Base-by-base conservation (phyloP, 2,329 filamentous ascomycete genomes). In the Periconia sp. region DNA sequence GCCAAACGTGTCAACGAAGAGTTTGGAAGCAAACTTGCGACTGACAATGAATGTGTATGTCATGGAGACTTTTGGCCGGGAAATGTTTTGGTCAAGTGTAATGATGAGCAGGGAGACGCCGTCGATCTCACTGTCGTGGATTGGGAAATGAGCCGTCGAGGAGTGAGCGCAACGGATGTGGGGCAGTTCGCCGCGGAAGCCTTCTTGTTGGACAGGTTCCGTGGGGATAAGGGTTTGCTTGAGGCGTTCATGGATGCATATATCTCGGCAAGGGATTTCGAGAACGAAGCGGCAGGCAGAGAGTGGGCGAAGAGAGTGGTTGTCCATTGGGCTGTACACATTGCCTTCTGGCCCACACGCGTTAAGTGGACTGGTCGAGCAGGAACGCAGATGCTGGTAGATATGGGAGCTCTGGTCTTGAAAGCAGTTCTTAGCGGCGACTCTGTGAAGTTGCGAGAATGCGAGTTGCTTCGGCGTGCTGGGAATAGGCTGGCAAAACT, bases 61-160 rank as follows among this genome's bases (percentile, higher is more conserved):
- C 71, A 75, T 45, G 74, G 73, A 19, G 72, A 75, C 46, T 75
- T 74, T 50, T 75, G 73, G 73, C 69, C 73, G 1, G 72, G 71
- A 0, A 75, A 76, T 30, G 59, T 75, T 1, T 56, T 75, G 8
- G 59, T 75, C 6, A 57, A 52, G 15, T 17, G 41, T 20, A 45
- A 52, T 9, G 41, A 18, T 14, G 20, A 48, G 10, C 15, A 19
- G 0, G 19, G 37, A 2, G 37, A 46, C 10, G 5, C 55, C 0
- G 27, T 50, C 3, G 48, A 57, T 3, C 45, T 74, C 6, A 74
- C 67, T 1, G 45, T 76, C 10, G 65, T 71, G 9, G 71, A 76
- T 41, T 76, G 71, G 71, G 71, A 75, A 46, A 68, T 71, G 47
- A 59, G 59, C 1, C 60, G 73, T 2, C 57, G 68, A 2, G 74